Percentiles rank a stretch among this genome's conserved stretches.
Conservation (phyloP, 805 yeast species). For the Cyberlindnera galapagoensis region DNA sequence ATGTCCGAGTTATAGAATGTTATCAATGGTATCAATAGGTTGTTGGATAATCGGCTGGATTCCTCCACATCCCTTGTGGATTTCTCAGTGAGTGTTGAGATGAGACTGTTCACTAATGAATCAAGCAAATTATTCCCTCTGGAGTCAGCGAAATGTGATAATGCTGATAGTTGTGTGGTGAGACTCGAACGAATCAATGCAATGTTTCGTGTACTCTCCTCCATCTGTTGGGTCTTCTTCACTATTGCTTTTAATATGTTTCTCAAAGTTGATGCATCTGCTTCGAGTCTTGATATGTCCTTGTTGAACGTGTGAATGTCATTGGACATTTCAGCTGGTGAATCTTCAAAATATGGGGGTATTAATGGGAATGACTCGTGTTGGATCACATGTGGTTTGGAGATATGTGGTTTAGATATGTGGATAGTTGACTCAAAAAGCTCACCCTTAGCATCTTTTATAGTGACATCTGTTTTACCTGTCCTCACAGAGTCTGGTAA, state of each 20-base stretch:
- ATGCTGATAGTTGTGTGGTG: conserved; percentile 12
- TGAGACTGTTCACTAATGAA: conserved; percentile 13
- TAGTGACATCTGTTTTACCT: no score
- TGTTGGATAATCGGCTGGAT: conserved; percentile 12
- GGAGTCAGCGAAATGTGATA: conserved; percentile 6
- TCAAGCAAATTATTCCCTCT: conserved; percentile 9
- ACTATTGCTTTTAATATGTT: conserved; percentile 10
- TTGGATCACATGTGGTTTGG: no score
- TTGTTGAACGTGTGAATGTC: conserved; percentile 12
- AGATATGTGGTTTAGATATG: no score
- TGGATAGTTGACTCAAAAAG: no score
- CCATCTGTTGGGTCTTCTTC: conserved; percentile 16
- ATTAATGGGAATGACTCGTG: no score
- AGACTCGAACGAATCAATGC: conserved; percentile 17
- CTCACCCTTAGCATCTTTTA: no score
- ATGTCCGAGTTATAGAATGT: conserved; percentile 17
- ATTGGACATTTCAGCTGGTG: conserved; percentile 2
- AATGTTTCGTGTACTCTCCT: conserved; percentile 15
- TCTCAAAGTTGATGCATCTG: conserved; percentile 4
- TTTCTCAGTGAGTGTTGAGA: conserved; percentile 12
- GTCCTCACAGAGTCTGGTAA: no score
- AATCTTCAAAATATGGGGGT: no score
- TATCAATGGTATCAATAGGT: conserved; percentile 14
- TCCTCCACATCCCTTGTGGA: conserved; percentile 18
- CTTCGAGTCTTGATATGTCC: conserved; percentile 7